Evolutionary conservation across 2,329 filamentous ascomycete genomes (phyloP).

Genomic region (Pseudogymnoascus sp.): DNA sequence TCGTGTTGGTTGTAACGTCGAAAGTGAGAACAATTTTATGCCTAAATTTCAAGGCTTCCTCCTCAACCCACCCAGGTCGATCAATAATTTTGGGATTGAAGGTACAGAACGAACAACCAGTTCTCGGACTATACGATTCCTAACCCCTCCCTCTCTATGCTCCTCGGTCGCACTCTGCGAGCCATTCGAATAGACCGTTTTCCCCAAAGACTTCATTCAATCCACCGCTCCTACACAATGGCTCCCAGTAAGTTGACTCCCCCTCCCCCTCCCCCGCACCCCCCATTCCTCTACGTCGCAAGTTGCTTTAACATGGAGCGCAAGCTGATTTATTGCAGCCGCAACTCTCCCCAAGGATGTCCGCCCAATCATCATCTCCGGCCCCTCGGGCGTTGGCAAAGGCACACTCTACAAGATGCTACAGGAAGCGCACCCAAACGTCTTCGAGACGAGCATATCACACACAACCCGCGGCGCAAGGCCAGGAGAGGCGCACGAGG

Average conservation of each 20-base stretch:
- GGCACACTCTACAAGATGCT: slow-evolving; percentile 69
- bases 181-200: slow-evolving; percentile 16
- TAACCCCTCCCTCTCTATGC: slow-evolving; percentile 16
- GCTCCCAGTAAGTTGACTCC: slow-evolving; percentile 22
- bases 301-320: background rate
- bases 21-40: background rate
- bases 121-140: background rate
- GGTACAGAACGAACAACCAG: background rate
- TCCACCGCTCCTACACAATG: slow-evolving; percentile 21
- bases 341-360: slow-evolving; percentile 13
- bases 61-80: background rate
- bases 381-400: slow-evolving; percentile 74
- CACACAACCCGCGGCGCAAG: slow-evolving; percentile 79
- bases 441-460: slow-evolving; percentile 52
- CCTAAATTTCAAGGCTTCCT: background rate
- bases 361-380: slow-evolving; percentile 68
- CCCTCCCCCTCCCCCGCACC: slow-evolving; percentile 11
- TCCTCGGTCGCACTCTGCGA: slow-evolving; percentile 15
- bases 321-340: background rate
- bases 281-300: slow-evolving; percentile 2
- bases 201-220: slow-evolving; percentile 9
- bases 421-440: slow-evolving; percentile 49
- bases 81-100: background rate
- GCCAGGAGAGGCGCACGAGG: slow-evolving; percentile 64
- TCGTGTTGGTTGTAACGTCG: background rate